Evolutionary conservation across 192 early-diverging fungal genomes (phyloP).

Genomic region (Dissophora globulifera): DNA sequence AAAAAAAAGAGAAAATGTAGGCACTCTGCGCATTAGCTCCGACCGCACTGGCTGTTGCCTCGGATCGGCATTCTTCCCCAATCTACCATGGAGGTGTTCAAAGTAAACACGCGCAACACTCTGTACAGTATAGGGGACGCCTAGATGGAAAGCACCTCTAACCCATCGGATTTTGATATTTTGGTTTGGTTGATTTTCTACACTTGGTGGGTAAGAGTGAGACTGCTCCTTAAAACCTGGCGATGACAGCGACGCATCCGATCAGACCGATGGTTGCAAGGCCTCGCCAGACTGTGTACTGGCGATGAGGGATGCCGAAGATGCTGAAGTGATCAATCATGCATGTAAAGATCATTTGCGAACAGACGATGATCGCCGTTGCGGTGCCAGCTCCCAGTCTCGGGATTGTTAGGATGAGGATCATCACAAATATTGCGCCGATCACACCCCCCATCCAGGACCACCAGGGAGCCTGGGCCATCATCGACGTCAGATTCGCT

Average conservation of each 20-base stretch:
- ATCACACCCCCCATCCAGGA: constrained; percentile 61
- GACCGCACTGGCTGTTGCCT: too few species aligned
- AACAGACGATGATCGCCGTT: constrained; percentile 60
- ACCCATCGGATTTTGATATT: too few species aligned
- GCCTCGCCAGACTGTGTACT: constrained; percentile 57
- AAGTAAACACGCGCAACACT: too few species aligned
- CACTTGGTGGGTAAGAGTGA: too few species aligned
- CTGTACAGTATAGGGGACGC: too few species aligned
- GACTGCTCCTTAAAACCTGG: constrained; percentile 53
- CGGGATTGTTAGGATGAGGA: constrained; percentile 62
- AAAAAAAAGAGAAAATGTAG: constrained; percentile 4
- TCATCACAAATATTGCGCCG: constrained; percentile 58
- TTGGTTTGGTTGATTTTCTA: too few species aligned
- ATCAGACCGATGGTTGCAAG: constrained; percentile 58
- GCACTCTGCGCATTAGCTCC: too few species aligned
- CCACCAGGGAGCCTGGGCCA: constrained; percentile 59
- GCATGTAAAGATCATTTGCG: constrained; percentile 61
- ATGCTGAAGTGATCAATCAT: constrained; percentile 64
- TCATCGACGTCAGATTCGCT: constrained; percentile 25
- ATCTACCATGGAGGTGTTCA: too few species aligned
- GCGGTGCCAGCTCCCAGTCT: constrained; percentile 63
- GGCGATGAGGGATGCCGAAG: constrained; percentile 56
- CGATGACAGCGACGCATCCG: constrained; percentile 58
- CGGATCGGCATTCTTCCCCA: too few species aligned
- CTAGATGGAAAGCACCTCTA: too few species aligned